Evolutionary conservation across 768 basidiomycete species (phyloP), one percentile per base, ranked within the genome.

Genomic region (Leccinum rimulosum): DNA sequence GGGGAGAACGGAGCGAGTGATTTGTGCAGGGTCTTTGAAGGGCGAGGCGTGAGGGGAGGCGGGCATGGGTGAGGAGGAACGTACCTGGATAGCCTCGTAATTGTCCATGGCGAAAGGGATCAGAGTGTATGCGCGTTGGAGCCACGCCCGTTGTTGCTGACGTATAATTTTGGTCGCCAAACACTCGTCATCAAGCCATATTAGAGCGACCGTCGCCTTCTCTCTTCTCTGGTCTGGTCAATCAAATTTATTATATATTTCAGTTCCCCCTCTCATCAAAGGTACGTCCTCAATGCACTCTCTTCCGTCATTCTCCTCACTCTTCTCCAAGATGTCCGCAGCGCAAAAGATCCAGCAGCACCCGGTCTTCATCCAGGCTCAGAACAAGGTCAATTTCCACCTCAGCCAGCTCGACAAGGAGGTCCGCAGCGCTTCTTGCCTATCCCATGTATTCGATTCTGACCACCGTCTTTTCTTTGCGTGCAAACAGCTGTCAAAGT

Each of bases 371-470:
- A 66, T 90, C 67, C 91, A 95, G 76, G 93, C 85, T 27, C 87
- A 90, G 77, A 87, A 84, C 73, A 91, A 89, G 81, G 90, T 86
- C 61, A 80, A 80, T 66, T 84, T 88, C 78, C 93, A 97, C 73
- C 76, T 93, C 70, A 77, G 73, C 75, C 91, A 95, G 81, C 89
- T 98, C 70, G 96, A 98, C 81, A 97, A 97, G 75, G 95, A 98
- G 89, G 95, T 94, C 48, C 40, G 84, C 77, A 5, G 10, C 11
- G 3, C 43, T 19, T 45, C 43, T 19, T 19, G 10, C 5, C 19
- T 19, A 19, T 12, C 5, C 19, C 19, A 45, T 45, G 43, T 6
- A 45, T 6, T 11, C 12, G 2, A 45, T 11, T 45, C 43, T 45
- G 43, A 45, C 43, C 11, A 8, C 40, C 10, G 10, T 3, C 22